These are phyloP conservation scores for Sporisorium reilianum DNA, from an alignment of 1,284 basidiomycete genomes.

Conservation along the genomic window DNA sequence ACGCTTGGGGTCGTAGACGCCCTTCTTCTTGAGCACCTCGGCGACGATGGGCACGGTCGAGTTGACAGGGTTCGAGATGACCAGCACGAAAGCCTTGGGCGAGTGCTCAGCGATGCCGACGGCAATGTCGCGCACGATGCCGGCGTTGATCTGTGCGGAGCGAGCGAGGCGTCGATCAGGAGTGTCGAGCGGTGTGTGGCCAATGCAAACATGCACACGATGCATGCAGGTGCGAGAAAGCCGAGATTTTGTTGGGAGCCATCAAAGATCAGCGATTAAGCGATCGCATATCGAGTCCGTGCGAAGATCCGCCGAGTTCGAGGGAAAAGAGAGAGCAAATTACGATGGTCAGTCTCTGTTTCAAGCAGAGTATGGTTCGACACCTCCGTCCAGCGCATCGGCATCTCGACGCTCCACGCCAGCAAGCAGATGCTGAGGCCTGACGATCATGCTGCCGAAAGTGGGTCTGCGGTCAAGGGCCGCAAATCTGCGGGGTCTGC, in stretches of 20 bases:
- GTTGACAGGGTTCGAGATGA: slow-evolving; percentile 96
- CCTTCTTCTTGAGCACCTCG: slow-evolving; percentile 92
- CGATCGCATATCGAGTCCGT: slow-evolving; percentile 66
- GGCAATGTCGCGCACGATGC: slow-evolving; percentile 93
- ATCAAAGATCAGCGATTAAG: slow-evolving; percentile 5
- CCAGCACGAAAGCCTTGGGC: slow-evolving; percentile 92
- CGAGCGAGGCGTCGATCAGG: not conserved
- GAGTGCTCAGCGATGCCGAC: slow-evolving; percentile 84
- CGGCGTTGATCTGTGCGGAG: slow-evolving; percentile 87
- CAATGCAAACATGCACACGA: not conserved
- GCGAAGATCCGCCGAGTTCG: slow-evolving; percentile 56
- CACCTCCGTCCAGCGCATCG: not conserved
- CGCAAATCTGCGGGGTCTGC: slow-evolving; percentile 12
- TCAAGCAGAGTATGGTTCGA: not conserved
- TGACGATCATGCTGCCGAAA: not conserved
- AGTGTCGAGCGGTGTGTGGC: not conserved
- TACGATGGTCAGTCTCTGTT: slow-evolving; percentile 1
- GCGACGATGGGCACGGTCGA: slow-evolving; percentile 97
- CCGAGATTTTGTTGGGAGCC: slow-evolving; percentile 17
- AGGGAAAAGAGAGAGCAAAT: not conserved
- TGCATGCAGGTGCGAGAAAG: slow-evolving; percentile 1
- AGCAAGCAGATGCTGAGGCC: not conserved
- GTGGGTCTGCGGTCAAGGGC: slow-evolving; percentile 6
- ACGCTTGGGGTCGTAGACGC: slow-evolving; percentile 81
- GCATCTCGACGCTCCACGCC: not conserved